Conservation (phyloP, 495 filamentous ascomycete species). For the Apiosordaria backusii region DNA sequence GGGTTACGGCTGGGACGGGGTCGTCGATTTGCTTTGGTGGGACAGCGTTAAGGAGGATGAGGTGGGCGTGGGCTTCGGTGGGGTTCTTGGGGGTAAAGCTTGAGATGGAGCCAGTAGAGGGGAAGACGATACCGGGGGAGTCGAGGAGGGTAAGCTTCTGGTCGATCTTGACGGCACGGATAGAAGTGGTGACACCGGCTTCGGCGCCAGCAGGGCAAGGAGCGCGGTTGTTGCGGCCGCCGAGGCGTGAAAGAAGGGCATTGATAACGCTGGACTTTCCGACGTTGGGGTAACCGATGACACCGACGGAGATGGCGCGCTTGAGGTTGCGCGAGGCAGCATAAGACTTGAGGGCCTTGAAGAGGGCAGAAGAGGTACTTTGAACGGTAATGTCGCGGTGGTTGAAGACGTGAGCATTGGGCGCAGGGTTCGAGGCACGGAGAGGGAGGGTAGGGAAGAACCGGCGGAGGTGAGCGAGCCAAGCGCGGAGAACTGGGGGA, state of each 20-base stretch:
- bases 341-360: slow-evolving; percentile 87
- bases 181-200: slow-evolving; percentile 85
- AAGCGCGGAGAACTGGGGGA: slow-evolving; percentile 70
- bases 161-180: slow-evolving; percentile 90
- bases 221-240: slow-evolving; percentile 54
- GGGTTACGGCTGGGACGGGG: slow-evolving; percentile 76
- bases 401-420: slow-evolving; percentile 87
- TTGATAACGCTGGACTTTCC: slow-evolving; percentile 98
- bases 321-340: slow-evolving; percentile 81
- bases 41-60: slow-evolving; percentile 84
- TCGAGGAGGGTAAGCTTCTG: slow-evolving; percentile 92
- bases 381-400: slow-evolving; percentile 85
- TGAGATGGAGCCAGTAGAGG: slow-evolving; percentile 43
- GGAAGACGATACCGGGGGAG: slow-evolving; percentile 95
- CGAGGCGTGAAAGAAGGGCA: slow-evolving; percentile 76
- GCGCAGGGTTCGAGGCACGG: slow-evolving; percentile 75
- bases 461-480: slow-evolving; percentile 80
- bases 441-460: slow-evolving; percentile 93
- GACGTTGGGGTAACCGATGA: slow-evolving; percentile 96
- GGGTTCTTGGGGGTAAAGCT: slow-evolving; percentile 53
- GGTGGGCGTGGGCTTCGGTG: slow-evolving; percentile 74
- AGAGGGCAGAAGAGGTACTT: slow-evolving; percentile 80
- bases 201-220: slow-evolving; percentile 89
- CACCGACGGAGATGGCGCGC: slow-evolving; percentile 84
- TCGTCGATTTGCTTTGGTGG: slow-evolving; percentile 93